phyloP scores from a whole-genome alignment of 2,329 filamentous ascomycete genomes.

The Xenosphaeropsis pyriputrescens region DNA sequence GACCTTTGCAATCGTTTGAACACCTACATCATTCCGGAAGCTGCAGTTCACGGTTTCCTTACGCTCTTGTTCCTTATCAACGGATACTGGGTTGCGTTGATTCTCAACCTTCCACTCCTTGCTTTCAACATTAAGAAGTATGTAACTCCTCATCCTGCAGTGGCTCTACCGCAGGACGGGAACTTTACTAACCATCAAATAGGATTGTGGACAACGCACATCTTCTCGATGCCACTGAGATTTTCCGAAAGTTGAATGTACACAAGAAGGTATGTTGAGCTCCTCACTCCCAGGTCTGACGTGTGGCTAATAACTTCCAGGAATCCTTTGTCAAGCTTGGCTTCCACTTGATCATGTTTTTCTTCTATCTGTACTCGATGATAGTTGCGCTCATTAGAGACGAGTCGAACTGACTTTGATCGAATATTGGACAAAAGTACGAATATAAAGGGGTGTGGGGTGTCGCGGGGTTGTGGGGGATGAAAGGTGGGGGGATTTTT shows the following conservation, averaged over 20 bases:
- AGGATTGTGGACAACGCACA: slow-evolving; percentile 97
- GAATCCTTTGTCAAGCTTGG: slow-evolving; percentile 99
- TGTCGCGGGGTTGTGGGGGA: neutral
- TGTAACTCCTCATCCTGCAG: slow-evolving; percentile 20
- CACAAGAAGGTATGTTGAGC: slow-evolving; percentile 73
- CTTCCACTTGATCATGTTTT: slow-evolving; percentile 99
- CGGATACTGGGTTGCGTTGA: slow-evolving; percentile 89
- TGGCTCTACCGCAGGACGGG: neutral
- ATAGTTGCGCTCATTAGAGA: slow-evolving; percentile 4
- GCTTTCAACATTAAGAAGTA: slow-evolving; percentile 98
- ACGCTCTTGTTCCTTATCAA: slow-evolving; percentile 96
- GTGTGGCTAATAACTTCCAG: slow-evolving; percentile 26
- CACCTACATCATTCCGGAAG: slow-evolving; percentile 98
- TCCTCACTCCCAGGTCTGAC: neutral
- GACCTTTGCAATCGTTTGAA: slow-evolving; percentile 99
- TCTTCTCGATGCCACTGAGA: slow-evolving; percentile 92
- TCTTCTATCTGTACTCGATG: slow-evolving; percentile 90
- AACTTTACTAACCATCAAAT: slow-evolving; percentile 1
- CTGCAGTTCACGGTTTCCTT: slow-evolving; percentile 88
- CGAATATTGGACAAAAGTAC: no score
- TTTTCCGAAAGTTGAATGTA: slow-evolving; percentile 96
- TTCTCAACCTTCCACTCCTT: slow-evolving; percentile 84
- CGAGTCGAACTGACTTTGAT: neutral
- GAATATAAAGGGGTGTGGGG: no score
- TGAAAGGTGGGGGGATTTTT: neutral